phyloP scores from a whole-genome alignment of 2,329 filamentous ascomycete species.

The Xylariaceae sp. region DNA sequence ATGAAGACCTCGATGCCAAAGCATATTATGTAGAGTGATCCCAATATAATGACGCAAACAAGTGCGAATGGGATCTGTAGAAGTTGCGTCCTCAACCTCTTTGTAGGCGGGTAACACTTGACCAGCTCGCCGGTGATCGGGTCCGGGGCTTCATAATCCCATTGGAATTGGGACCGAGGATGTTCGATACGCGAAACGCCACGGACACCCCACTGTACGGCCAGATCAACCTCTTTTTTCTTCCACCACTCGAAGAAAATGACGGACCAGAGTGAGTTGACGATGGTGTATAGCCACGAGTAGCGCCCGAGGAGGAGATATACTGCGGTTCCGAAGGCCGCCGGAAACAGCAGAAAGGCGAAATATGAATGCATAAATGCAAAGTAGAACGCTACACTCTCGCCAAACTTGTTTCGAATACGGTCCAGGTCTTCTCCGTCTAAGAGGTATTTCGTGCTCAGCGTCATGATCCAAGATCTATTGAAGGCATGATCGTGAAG shows the following conservation, averaged over 20 bases:
- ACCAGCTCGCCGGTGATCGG: slow-evolving; percentile 74
- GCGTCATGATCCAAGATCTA: slow-evolving; percentile 66
- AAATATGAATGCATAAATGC: slow-evolving; percentile 92
- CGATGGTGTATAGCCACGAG: slow-evolving; percentile 71
- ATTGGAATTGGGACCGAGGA: slow-evolving; percentile 69
- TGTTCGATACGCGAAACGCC: slow-evolving; percentile 77
- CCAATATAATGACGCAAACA: slow-evolving; percentile 64
- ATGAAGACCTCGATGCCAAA: slow-evolving; percentile 96
- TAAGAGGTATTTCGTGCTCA: slow-evolving; percentile 66
- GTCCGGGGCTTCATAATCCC: slow-evolving; percentile 72
- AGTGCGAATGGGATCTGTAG: slow-evolving; percentile 82
- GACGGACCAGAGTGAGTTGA: slow-evolving; percentile 79
- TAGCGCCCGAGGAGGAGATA: slow-evolving; percentile 84
- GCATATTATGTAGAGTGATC: slow-evolving; percentile 75
- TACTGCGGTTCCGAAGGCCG: slow-evolving; percentile 66
- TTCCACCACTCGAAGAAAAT: slow-evolving; percentile 96
- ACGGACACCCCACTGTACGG: slow-evolving; percentile 81
- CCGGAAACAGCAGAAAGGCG: slow-evolving; percentile 74
- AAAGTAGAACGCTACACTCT: slow-evolving; percentile 90
- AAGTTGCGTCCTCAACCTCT: slow-evolving; percentile 70
- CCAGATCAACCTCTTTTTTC: slow-evolving; percentile 80
- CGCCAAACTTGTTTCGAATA: slow-evolving; percentile 71
- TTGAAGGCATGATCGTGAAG: slow-evolving; percentile 75
- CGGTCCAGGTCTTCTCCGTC: slow-evolving; percentile 62
- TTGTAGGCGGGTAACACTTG: slow-evolving; percentile 68